Percentiles rank a stretch among this genome's conserved stretches.
phyloP scores from a whole-genome alignment of 305 asterid species.

The Solanum hybrid region DNA sequence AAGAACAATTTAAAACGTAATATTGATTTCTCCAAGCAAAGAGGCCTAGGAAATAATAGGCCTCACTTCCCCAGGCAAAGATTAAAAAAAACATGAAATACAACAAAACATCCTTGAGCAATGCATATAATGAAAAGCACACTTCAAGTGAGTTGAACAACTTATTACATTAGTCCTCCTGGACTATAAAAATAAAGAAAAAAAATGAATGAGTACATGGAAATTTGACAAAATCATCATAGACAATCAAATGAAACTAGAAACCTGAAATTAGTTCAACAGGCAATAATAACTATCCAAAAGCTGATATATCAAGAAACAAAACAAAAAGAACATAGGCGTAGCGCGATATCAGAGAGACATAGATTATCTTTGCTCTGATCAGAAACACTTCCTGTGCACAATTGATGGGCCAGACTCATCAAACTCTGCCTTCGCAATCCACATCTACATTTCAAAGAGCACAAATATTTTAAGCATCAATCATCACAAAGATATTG shows the following conservation, averaged over 20 bases:
- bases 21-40: neutral
- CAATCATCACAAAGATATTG: neutral
- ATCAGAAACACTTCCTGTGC: slow-evolving; percentile 23
- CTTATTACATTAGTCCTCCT: neutral
- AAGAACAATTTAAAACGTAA: neutral
- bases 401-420: slow-evolving; percentile 27
- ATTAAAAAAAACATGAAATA: neutral
- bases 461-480: neutral
- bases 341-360: neutral
- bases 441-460: slow-evolving; percentile 8
- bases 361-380: neutral
- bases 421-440: slow-evolving; percentile 26
- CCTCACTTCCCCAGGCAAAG: neutral
- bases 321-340: neutral
- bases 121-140: neutral
- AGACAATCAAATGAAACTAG: neutral
- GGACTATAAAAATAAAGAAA: neutral
- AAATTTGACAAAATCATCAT: neutral
- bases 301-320: neutral
- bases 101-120: neutral
- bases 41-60: neutral
- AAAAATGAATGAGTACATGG: neutral
- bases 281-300: neutral
- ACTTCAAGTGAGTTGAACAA: neutral
- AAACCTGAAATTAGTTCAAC: neutral